These are phyloP conservation scores for Saksenaea oblongispora DNA, from an alignment of 371 early-diverging fungal genomes.

Conservation along the genomic window DNA sequence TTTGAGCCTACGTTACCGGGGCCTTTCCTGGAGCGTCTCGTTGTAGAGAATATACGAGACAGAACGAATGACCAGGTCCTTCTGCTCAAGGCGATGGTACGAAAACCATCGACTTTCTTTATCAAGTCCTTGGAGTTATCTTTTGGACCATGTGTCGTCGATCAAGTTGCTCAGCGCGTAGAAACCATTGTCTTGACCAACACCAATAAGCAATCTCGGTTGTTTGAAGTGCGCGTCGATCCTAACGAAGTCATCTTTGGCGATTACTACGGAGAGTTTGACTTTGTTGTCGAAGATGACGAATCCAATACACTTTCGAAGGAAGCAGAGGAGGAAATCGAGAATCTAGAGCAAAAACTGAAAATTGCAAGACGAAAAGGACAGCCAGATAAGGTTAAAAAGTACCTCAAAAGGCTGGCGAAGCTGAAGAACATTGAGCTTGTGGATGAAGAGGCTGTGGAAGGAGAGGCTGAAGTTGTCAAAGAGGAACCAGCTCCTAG, in stretches of 20 bases:
- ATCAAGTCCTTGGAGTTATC: slow-evolving; percentile 75
- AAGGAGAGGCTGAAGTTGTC: background rate
- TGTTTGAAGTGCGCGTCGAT: slow-evolving; percentile 83
- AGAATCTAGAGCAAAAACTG: slow-evolving; percentile 93
- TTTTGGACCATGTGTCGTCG: slow-evolving; percentile 75
- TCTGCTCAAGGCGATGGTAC: slow-evolving; percentile 88
- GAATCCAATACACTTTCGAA: slow-evolving; percentile 66
- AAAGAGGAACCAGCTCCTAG: slow-evolving; percentile 21
- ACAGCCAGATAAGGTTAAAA: slow-evolving; percentile 85
- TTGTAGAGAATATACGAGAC: slow-evolving; percentile 90
- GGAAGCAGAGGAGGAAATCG: slow-evolving; percentile 93
- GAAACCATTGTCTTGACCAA: slow-evolving; percentile 74
- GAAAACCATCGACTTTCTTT: slow-evolving; percentile 87
- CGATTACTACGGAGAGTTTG: slow-evolving; percentile 63
- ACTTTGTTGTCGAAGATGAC: slow-evolving; percentile 71
- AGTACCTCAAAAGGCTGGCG: slow-evolving; percentile 80
- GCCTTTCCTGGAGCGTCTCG: slow-evolving; percentile 82
- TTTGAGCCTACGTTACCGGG: slow-evolving; percentile 93
- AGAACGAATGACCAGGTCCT: slow-evolving; percentile 79
- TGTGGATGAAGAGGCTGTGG: slow-evolving; percentile 15
- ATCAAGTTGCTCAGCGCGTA: slow-evolving; percentile 44
- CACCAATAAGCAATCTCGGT: slow-evolving; percentile 77
- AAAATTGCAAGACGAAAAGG: slow-evolving; percentile 96
- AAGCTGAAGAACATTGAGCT: slow-evolving; percentile 44
- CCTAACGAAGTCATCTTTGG: slow-evolving; percentile 69